Evolutionary conservation across 1,284 basidiomycete species (phyloP).

Genomic region (Leccinum fallax): DNA sequence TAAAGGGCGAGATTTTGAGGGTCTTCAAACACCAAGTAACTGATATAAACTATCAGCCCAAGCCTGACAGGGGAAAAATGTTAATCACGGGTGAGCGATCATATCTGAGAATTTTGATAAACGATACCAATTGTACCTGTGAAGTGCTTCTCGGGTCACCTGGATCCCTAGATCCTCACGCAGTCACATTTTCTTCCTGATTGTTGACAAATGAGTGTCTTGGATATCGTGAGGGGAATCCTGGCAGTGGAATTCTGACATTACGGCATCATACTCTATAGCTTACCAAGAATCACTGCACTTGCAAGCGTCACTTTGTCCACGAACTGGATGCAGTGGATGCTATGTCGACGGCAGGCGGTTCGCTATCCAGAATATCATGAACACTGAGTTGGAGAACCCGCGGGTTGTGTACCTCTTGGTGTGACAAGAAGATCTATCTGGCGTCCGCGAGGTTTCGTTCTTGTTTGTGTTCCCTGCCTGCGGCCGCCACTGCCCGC

Average conservation of each 20-base stretch:
- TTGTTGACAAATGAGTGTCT: too few relatives aligned
- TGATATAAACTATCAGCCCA: slow-evolving; percentile 68
- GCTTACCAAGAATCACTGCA: slow-evolving; percentile 27
- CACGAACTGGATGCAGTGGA: slow-evolving; percentile 27
- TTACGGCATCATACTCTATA: too few relatives aligned
- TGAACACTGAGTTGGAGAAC: background rate
- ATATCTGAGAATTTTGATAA: too few relatives aligned
- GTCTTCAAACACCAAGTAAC: slow-evolving; percentile 69
- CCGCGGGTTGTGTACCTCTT: background rate
- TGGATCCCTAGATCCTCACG: too few relatives aligned
- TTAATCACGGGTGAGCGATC: background rate
- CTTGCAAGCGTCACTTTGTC: slow-evolving; percentile 74
- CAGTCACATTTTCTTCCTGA: too few relatives aligned
- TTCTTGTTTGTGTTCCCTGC: background rate
- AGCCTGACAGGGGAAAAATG: slow-evolving; percentile 45
- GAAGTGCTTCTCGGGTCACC: too few relatives aligned
- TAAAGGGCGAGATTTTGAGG: slow-evolving; percentile 70
- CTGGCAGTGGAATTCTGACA: too few relatives aligned
- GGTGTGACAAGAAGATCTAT: background rate
- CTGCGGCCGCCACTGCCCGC: background rate
- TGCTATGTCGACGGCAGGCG: background rate
- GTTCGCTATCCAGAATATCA: background rate
- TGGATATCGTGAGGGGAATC: too few relatives aligned
- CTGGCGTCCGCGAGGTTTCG: background rate
- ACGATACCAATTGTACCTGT: too few relatives aligned